phyloP scores from a whole-genome alignment of 768 basidiomycete genomes.

The Gyrodon lividus region DNA sequence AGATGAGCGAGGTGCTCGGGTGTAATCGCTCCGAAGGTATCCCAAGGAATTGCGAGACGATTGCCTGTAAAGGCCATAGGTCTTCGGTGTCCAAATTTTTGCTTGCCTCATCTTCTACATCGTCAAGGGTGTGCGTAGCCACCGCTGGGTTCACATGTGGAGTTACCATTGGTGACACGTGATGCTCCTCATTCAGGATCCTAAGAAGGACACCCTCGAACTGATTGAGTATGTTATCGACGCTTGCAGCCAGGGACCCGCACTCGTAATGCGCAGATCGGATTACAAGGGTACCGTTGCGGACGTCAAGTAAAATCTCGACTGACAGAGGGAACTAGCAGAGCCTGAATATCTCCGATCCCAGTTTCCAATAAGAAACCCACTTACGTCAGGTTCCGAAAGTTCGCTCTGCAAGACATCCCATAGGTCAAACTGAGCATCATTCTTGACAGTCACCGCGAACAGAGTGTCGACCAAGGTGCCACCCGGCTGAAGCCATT shows the following conservation, averaged over 20 bases:
- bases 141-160: not conserved
- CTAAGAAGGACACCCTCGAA: slow-evolving; percentile 26
- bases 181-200: slow-evolving; percentile 11
- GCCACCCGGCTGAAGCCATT: slow-evolving; percentile 26
- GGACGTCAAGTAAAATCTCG: slow-evolving; percentile 25
- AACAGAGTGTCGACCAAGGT: slow-evolving; percentile 32
- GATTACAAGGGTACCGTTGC: slow-evolving; percentile 13
- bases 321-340: slow-evolving; percentile 23
- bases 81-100: not conserved
- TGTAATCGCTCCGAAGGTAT: slow-evolving; percentile 12
- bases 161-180: not conserved
- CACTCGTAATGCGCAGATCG: slow-evolving; percentile 23
- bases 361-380: not conserved
- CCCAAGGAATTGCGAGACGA: slow-evolving; percentile 19
- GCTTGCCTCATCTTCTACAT: not conserved
- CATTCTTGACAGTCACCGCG: slow-evolving; percentile 28
- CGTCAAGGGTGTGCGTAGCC: not conserved
- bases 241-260: slow-evolving; percentile 15
- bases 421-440: slow-evolving; percentile 19
- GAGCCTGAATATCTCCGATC: not conserved
- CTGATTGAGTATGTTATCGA: slow-evolving; percentile 19
- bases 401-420: slow-evolving; percentile 28
- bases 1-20: slow-evolving; percentile 37
- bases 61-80: slow-evolving; percentile 11
- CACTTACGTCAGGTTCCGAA: slow-evolving; percentile 32